A percentile compares a stretch with the other conserved stretches of the same genome.
These are phyloP conservation scores for Phytophthora pistaciae DNA, from an alignment of 352 stramenopile species.

Conservation along the genomic window DNA sequence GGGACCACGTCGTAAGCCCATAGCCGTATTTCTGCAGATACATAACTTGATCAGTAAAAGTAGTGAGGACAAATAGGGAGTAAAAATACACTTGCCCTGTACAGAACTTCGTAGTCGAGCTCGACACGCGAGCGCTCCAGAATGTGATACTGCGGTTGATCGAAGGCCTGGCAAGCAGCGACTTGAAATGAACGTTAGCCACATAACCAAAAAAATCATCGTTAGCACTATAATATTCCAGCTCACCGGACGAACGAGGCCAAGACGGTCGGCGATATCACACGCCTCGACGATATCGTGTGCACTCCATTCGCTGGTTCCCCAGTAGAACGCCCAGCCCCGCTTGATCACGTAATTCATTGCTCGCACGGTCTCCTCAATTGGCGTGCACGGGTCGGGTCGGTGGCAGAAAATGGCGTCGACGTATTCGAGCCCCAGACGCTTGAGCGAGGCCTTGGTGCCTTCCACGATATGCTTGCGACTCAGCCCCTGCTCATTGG, in stretches of 20 bases:
- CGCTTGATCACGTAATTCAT: conserved; percentile 69
- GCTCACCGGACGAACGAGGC: conserved; percentile 44
- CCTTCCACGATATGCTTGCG: conserved; percentile 53
- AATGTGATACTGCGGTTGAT: conserved; percentile 81
- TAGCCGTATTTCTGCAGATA: conserved; percentile 62
- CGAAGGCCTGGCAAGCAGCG: conserved; percentile 39
- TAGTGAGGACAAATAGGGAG: not conserved
- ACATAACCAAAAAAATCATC: not conserved
- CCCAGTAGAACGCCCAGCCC: conserved; percentile 74
- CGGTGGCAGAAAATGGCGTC: conserved; percentile 67
- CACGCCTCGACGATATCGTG: conserved; percentile 70
- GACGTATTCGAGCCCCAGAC: conserved; percentile 56
- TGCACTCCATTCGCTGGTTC: conserved; percentile 72
- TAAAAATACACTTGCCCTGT: conserved; percentile 36
- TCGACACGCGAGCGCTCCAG: conserved; percentile 71
- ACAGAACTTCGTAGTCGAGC: conserved; percentile 66
- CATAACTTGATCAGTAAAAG: not conserved
- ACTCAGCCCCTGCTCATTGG: conserved; percentile 43
- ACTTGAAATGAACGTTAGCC: conserved; percentile 17
- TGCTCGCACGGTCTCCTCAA: conserved; percentile 63
- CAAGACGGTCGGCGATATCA: conserved; percentile 53
- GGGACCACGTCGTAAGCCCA: conserved; percentile 75
- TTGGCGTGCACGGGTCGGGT: conserved; percentile 53
- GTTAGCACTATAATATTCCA: not conserved
- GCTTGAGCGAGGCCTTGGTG: conserved; percentile 47